These are phyloP conservation scores for Lepidium sativum DNA, from an alignment of 345 rosid genomes.

Conservation along the genomic window DNA sequence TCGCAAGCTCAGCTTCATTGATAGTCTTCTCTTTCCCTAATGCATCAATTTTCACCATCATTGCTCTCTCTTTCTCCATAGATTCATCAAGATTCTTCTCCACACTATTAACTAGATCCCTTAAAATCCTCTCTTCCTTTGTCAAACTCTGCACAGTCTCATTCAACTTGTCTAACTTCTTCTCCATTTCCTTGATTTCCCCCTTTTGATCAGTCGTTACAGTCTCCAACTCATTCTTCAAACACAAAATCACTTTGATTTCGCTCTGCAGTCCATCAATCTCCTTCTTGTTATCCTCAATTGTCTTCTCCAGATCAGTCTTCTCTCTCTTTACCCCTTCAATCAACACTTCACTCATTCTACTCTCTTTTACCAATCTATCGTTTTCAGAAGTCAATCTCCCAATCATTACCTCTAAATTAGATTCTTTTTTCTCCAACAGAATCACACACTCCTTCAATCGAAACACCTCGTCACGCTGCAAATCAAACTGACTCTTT, in stretches of 20 bases:
- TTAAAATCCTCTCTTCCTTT: conserved; percentile 36
- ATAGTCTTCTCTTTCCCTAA: conserved; percentile 31
- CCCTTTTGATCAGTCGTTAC: conserved; percentile 19
- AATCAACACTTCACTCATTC: conserved; percentile 13
- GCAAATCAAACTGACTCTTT: conserved; percentile 21
- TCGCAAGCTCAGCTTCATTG: conserved; percentile 31
- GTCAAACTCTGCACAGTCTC: conserved; percentile 22
- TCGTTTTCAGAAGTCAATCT: conserved; percentile 27
- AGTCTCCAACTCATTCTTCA: conserved; percentile 35
- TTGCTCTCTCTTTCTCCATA: conserved; percentile 29
- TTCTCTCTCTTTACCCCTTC: conserved; percentile 22
- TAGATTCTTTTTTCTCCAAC: conserved; percentile 31
- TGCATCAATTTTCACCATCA: conserved; percentile 31
- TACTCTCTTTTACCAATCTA: conserved; percentile 30
- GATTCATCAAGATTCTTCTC: conserved; percentile 39
- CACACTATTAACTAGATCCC: conserved; percentile 27
- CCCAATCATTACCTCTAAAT: conserved; percentile 26
- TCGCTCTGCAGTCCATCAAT: conserved; percentile 29
- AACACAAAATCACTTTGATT: conserved; percentile 26
- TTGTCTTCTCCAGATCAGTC: conserved; percentile 26
- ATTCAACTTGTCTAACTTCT: conserved; percentile 20
- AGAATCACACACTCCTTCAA: conserved; percentile 31
- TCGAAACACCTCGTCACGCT: conserved; percentile 23
- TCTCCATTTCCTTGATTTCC: conserved; percentile 36
- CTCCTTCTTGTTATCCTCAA: conserved; percentile 25